A percentile compares a stretch with the other conserved stretches of the same genome.
Conservation (phyloP, 805 yeast species). For the Hanseniaspora clermontiae region DNA sequence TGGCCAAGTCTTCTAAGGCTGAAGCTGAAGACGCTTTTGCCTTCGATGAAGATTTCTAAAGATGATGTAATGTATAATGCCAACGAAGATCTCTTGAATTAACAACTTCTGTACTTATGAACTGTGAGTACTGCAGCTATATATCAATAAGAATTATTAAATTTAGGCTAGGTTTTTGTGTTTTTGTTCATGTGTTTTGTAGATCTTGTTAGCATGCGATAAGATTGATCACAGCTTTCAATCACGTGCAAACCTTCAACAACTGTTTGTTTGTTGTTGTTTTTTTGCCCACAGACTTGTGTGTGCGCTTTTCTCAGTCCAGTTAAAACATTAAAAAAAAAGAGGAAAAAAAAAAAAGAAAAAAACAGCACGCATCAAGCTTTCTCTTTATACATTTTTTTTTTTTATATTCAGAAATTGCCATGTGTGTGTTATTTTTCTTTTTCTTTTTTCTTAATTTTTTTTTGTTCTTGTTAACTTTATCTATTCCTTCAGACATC, state of each 20-base stretch:
- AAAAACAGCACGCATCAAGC: too few relatives aligned
- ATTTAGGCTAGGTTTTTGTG: too few relatives aligned
- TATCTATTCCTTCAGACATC: background rate
- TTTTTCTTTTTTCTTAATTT: background rate
- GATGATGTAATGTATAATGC: background rate
- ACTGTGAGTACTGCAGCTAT: background rate
- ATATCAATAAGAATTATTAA: too few relatives aligned
- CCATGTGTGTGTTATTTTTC: background rate
- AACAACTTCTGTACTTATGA: too few relatives aligned
- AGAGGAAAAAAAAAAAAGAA: too few relatives aligned
- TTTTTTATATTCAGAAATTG: background rate
- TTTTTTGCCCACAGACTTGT: background rate
- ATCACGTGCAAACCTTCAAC: too few relatives aligned
- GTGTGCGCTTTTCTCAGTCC: too few relatives aligned
- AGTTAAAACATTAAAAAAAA: too few relatives aligned
- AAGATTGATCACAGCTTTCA: too few relatives aligned
- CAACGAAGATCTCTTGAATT: too few relatives aligned
- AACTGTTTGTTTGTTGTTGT: background rate
- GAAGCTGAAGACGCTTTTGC: conserved; percentile 50
- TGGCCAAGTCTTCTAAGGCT: conserved; percentile 56
- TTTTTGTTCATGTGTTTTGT: too few relatives aligned
- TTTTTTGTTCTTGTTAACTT: background rate
- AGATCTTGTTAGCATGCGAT: too few relatives aligned
- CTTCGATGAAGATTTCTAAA: conserved; percentile 86
- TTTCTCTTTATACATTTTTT: background rate